Conservation (phyloP, 2,329 filamentous ascomycete species). For the Cordyceps javanica region DNA sequence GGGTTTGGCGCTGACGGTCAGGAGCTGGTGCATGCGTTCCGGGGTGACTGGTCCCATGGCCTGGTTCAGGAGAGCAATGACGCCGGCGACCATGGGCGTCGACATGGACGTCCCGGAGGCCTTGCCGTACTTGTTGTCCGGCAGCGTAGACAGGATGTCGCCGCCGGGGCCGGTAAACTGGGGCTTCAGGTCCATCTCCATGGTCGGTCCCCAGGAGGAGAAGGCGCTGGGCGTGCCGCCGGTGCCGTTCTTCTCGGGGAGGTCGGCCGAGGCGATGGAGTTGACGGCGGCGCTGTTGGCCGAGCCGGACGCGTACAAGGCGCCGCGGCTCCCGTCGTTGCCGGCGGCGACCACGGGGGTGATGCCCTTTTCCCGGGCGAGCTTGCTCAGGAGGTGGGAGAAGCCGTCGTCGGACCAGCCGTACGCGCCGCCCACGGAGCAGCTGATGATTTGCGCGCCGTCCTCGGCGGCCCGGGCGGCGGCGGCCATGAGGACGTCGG, state of each 20-base stretch:
- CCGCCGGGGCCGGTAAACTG: slow-evolving; percentile 50
- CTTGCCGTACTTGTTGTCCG: slow-evolving; percentile 44
- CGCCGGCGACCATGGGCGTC: slow-evolving; percentile 49
- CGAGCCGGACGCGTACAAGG: slow-evolving; percentile 13
- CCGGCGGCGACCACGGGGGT: slow-evolving; percentile 17
- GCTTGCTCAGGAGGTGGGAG: neutral
- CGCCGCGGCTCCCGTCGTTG: slow-evolving; percentile 23
- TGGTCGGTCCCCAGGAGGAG: slow-evolving; percentile 56
- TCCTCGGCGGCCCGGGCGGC: slow-evolving; percentile 38
- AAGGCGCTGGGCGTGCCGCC: slow-evolving; percentile 47
- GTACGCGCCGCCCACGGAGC: slow-evolving; percentile 21
- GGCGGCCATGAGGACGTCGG: slow-evolving; percentile 37
- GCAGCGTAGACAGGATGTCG: slow-evolving; percentile 54
- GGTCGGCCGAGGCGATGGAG: slow-evolving; percentile 15
- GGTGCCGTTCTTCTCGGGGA: slow-evolving; percentile 38
- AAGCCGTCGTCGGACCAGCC: slow-evolving; percentile 24
- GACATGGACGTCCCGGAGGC: slow-evolving; percentile 56
- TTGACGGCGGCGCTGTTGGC: slow-evolving; percentile 15
- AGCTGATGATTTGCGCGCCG: slow-evolving; percentile 29
- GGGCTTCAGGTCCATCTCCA: slow-evolving; percentile 51
- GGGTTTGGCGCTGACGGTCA: slow-evolving; percentile 44
- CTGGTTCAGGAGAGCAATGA: slow-evolving; percentile 47
- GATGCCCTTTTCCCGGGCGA: slow-evolving; percentile 14
- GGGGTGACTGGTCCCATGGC: slow-evolving; percentile 46
- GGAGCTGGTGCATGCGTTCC: slow-evolving; percentile 40